phyloP scores from a whole-genome alignment of 352 stramenopile genomes.

The Peronospora farinosa region DNA sequence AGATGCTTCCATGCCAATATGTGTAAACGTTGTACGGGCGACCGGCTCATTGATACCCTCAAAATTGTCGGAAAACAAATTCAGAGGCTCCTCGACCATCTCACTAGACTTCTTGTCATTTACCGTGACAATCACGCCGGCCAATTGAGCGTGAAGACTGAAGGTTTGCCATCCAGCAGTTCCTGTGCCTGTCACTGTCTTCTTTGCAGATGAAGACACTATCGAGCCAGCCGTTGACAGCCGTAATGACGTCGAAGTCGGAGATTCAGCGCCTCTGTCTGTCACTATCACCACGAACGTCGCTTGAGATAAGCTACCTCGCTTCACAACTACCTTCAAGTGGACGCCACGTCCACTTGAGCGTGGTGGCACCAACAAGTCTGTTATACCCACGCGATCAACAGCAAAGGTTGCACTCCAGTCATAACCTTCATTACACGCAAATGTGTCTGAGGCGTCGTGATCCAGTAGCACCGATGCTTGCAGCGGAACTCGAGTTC shows the following conservation, averaged over 20 bases:
- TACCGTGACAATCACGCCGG: slow-evolving; percentile 61
- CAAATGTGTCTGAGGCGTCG: slow-evolving; percentile 8
- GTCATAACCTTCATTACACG: slow-evolving; percentile 43
- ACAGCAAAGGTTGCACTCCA: slow-evolving; percentile 59
- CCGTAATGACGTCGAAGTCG: slow-evolving; percentile 17
- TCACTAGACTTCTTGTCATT: slow-evolving; percentile 44
- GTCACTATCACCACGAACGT: slow-evolving; percentile 66
- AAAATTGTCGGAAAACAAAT: slow-evolving; percentile 20
- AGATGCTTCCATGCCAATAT: slow-evolving; percentile 52
- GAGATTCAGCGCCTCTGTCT: slow-evolving; percentile 22
- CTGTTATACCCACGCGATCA: slow-evolving; percentile 36
- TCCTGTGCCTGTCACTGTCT: slow-evolving; percentile 2
- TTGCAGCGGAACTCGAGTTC: slow-evolving; percentile 41
- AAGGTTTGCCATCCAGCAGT: slow-evolving; percentile 46
- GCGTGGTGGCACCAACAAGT: slow-evolving; percentile 50
- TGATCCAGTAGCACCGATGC: slow-evolving; percentile 48
- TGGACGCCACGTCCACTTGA: slow-evolving; percentile 22
- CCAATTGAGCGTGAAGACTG: slow-evolving; percentile 62
- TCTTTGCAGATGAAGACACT: slow-evolving; percentile 13
- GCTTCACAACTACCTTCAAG: slow-evolving; percentile 62
- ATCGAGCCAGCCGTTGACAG: slow-evolving; percentile 19
- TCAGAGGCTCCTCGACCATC: slow-evolving; percentile 7
- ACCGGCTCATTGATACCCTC: slow-evolving; percentile 42
- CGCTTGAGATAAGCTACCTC: slow-evolving; percentile 64
- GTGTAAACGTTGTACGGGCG: slow-evolving; percentile 57